These are phyloP conservation scores for Alternaria conjuncta DNA, from an alignment of 2,329 filamentous ascomycete genomes.

Conservation along the genomic window DNA sequence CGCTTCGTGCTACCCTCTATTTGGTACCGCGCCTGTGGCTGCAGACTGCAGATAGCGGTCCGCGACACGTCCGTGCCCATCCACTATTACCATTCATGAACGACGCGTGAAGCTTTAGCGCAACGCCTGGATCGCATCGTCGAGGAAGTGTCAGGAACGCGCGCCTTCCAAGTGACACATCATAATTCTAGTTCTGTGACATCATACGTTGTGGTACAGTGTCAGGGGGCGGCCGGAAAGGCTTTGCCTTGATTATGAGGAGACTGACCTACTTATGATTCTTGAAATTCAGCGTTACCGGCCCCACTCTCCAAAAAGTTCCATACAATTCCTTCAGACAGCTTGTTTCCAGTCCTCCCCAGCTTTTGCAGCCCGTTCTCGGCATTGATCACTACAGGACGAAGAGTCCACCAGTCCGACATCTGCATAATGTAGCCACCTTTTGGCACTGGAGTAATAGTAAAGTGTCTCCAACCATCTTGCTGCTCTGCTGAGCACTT, in stretches of 20 bases:
- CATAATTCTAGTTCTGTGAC: not conserved
- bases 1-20: slow-evolving; percentile 6
- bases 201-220: not conserved
- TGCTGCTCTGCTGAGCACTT: slow-evolving; percentile 8
- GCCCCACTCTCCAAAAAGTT: not conserved
- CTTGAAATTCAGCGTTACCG: not conserved
- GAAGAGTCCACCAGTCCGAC: slow-evolving; percentile 17
- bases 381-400: slow-evolving; percentile 10
- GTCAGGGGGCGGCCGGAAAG: not conserved
- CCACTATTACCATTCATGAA: not conserved
- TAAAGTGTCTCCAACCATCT: slow-evolving; percentile 4
- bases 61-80: slow-evolving; percentile 11
- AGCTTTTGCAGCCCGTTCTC: slow-evolving; percentile 5
- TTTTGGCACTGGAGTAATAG: slow-evolving; percentile 12
- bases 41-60: slow-evolving; percentile 17
- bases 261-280: not conserved
- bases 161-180: not conserved
- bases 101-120: not conserved
- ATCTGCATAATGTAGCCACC: slow-evolving; percentile 19
- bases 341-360: slow-evolving; percentile 10
- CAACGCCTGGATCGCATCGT: not conserved
- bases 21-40: slow-evolving; percentile 15
- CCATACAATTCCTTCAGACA: slow-evolving; percentile 16
- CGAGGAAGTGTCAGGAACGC: not conserved
- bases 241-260: not conserved